A percentile compares a stretch with the other conserved stretches of the same genome.
phyloP scores from a whole-genome alignment of 2,329 filamentous ascomycete genomes.

The Gremmenia infestans region DNA sequence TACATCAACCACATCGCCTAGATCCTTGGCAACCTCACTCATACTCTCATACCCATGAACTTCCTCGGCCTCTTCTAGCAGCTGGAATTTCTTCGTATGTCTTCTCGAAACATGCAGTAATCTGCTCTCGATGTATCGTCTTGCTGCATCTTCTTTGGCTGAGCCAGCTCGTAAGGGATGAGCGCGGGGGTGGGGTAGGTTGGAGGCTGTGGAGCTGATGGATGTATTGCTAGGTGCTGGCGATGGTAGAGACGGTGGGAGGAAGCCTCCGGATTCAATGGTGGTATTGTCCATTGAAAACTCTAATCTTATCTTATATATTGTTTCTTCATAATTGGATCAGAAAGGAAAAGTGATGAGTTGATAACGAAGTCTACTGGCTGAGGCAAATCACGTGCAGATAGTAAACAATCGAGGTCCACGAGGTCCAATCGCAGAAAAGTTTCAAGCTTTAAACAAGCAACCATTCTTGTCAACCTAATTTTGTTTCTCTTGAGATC shows the following conservation, averaged over 20 bases:
- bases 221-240: constrained; percentile 50
- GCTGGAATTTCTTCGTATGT: constrained; percentile 55
- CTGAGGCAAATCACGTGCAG: background rate
- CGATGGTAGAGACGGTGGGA: constrained; percentile 45
- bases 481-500: background rate
- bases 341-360: background rate
- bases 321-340: background rate
- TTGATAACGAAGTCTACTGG: background rate
- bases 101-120: constrained; percentile 51
- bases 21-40: constrained; percentile 57
- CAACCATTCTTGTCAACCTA: background rate
- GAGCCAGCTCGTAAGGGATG: constrained; percentile 51
- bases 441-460: background rate
- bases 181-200: constrained; percentile 51
- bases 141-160: constrained; percentile 54
- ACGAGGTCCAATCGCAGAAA: background rate
- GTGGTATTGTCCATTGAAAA: constrained; percentile 8
- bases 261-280: constrained; percentile 43
- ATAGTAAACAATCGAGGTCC: background rate
- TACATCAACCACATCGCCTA: constrained; percentile 71
- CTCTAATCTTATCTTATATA: background rate
- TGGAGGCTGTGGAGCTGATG: constrained; percentile 29
- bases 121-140: constrained; percentile 51
- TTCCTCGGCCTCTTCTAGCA: constrained; percentile 40
- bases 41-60: constrained; percentile 63